These are phyloP conservation scores for Triglochin maritima DNA, from an alignment of 106 monocot genomes.

Conservation along the genomic window DNA sequence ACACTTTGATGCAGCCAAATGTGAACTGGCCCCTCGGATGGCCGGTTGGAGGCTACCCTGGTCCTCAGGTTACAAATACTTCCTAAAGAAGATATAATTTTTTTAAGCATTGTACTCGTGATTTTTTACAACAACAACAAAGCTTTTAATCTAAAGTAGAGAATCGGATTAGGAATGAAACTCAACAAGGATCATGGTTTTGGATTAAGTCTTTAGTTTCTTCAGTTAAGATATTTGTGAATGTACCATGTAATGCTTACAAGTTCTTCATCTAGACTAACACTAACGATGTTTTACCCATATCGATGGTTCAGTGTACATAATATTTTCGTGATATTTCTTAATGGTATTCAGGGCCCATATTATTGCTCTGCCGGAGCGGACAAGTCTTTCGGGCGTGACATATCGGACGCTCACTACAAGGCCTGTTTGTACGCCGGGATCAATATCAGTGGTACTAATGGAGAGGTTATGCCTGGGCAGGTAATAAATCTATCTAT, in stretches of 20 bases:
- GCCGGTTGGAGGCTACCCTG: conserved; percentile 72
- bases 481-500: conserved; percentile 25
- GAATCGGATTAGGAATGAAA: neutral
- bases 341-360: conserved; percentile 33
- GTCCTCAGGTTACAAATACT: conserved; percentile 40
- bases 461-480: conserved; percentile 77
- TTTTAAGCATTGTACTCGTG: too few species aligned
- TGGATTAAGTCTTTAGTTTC: neutral
- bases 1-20: conserved; percentile 48
- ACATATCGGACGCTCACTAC: conserved; percentile 74
- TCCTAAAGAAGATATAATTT: neutral
- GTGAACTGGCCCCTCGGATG: conserved; percentile 73
- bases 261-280: too few species aligned
- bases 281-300: neutral
- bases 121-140: neutral
- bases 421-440: conserved; percentile 74
- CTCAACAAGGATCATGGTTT: neutral
- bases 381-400: conserved; percentile 70
- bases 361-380: conserved; percentile 40
- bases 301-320: neutral
- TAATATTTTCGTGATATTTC: neutral
- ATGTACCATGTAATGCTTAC: too few species aligned
- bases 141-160: neutral
- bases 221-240: neutral
- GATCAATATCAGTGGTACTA: conserved; percentile 71